Evolutionary conservation across 139 green algal species (phyloP).

Genomic region (Asterochloris sp.): DNA sequence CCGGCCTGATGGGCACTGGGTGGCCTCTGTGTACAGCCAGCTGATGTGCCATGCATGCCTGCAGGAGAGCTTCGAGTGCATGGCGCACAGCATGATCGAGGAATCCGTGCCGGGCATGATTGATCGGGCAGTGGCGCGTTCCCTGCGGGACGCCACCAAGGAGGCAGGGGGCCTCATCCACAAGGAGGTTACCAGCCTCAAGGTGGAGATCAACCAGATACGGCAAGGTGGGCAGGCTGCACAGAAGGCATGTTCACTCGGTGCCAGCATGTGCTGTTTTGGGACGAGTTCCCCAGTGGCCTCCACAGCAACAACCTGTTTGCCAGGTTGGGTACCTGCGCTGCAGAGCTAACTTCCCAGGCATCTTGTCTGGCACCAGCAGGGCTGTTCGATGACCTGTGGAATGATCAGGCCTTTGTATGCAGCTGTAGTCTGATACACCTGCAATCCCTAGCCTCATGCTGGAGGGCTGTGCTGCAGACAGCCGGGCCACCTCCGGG

Average conservation of each 20-base stretch:
- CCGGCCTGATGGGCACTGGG: no score
- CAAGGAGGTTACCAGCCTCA: constrained; percentile 1
- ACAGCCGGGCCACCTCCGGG: constrained; percentile 1
- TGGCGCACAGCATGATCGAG: constrained; percentile 9
- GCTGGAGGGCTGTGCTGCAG: background rate
- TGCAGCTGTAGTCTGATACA: no score
- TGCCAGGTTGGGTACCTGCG: no score
- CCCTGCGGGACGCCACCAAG: constrained; percentile 1
- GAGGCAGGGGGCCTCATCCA: constrained; percentile 13
- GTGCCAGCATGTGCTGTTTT: background rate
- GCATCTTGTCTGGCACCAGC: no score
- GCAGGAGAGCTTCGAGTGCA: constrained; percentile 11
- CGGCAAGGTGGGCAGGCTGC: constrained; percentile 4
- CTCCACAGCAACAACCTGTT: no score
- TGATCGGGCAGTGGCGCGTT: constrained; percentile 7
- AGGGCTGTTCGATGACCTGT: no score
- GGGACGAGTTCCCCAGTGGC: background rate
- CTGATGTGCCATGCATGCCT: no score
- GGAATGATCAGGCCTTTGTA: no score
- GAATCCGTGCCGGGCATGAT: background rate
- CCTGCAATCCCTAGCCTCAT: no score
- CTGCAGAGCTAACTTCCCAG: no score
- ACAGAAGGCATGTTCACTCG: background rate
- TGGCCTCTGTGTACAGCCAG: no score
- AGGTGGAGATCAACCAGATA: background rate